These are phyloP conservation scores for thale cress (Arabidopsis thaliana) DNA, from an alignment of 345 rosid genomes.

Conservation along the genomic window DNA sequence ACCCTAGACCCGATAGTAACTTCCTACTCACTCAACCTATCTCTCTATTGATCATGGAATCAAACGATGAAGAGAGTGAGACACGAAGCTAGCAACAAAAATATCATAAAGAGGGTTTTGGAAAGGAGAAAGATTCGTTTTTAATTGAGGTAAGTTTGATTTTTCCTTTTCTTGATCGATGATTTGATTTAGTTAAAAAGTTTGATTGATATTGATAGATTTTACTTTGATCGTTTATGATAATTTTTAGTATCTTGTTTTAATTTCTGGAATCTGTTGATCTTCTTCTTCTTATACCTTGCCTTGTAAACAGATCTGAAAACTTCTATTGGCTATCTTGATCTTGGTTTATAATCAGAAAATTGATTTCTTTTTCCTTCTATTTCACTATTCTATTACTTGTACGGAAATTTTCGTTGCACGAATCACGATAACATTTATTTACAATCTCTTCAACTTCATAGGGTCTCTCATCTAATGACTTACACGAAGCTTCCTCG, in stretches of 20 bases:
- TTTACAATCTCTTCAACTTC: conserved; percentile 13
- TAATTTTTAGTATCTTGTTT: conserved; percentile 6
- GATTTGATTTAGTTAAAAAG: conserved; percentile 30
- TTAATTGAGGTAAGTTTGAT: conserved; percentile 33
- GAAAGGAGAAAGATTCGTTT: conserved; percentile 20
- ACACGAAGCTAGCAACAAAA: conserved; percentile 9
- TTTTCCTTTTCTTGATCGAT: neutral
- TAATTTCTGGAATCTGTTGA: conserved; percentile 26
- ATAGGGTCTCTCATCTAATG: conserved; percentile 23
- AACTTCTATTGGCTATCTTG: neutral
- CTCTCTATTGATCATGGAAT: conserved; percentile 21
- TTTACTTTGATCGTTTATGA: conserved; percentile 10
- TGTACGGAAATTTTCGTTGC: conserved; percentile 23
- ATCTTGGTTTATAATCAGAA: conserved; percentile 16
- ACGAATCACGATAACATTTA: conserved; percentile 33
- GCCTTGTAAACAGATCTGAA: conserved; percentile 28
- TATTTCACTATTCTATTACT: conserved; percentile 25
- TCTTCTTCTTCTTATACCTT: neutral
- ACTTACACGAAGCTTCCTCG: conserved; percentile 45
- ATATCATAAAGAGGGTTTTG: conserved; percentile 4
- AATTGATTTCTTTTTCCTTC: conserved; percentile 2
- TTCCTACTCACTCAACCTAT: conserved; percentile 29
- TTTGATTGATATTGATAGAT: conserved; percentile 40
- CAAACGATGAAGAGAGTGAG: conserved; percentile 31
- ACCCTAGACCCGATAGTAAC: conserved; percentile 34